Evolutionary conservation across 352 stramenopile genomes (phyloP).

Genomic region (Globisporangium viniferum): DNA sequence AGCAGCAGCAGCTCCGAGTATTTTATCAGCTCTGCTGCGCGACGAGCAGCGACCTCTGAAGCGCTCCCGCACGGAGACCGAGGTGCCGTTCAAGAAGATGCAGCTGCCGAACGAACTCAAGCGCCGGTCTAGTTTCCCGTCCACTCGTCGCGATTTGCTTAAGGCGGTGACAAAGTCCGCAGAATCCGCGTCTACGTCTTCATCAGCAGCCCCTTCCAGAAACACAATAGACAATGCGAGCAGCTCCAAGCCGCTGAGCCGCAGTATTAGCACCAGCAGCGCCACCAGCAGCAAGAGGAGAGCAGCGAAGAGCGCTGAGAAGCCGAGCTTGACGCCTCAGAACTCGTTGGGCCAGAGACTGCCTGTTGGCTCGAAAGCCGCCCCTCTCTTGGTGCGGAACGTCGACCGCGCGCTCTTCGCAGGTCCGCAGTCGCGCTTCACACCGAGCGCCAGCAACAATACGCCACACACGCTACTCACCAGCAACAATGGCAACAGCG

Average conservation of each 20-base stretch:
- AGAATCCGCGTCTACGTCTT: neutral
- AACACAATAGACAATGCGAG: neutral
- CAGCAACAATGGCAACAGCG: neutral
- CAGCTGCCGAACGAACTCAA: constrained; percentile 14
- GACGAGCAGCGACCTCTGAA: constrained; percentile 53
- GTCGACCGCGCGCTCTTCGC: constrained; percentile 26
- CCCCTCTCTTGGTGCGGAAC: constrained; percentile 32
- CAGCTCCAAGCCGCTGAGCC: neutral
- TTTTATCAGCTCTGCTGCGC: constrained; percentile 53
- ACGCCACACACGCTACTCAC: constrained; percentile 4
- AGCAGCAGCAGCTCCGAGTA: constrained; percentile 33
- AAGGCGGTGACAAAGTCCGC: constrained; percentile 1
- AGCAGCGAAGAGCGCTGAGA: constrained; percentile 6
- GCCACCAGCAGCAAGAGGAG: constrained; percentile 9
- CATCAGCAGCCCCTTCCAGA: constrained; percentile 10
- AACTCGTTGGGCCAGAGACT: constrained; percentile 1
- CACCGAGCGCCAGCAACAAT: constrained; percentile 14
- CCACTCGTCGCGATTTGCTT: constrained; percentile 9
- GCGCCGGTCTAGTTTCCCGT: constrained; percentile 16
- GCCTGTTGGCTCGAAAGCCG: constrained; percentile 7
- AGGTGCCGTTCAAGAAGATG: constrained; percentile 51
- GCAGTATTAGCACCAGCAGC: constrained; percentile 15
- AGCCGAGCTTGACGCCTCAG: constrained; percentile 14
- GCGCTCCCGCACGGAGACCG: constrained; percentile 27
- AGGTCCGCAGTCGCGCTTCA: constrained; percentile 18